Evolutionary conservation across 169 alveolate genomes (phyloP).

Genomic region (Perkinsus olseni): DNA sequence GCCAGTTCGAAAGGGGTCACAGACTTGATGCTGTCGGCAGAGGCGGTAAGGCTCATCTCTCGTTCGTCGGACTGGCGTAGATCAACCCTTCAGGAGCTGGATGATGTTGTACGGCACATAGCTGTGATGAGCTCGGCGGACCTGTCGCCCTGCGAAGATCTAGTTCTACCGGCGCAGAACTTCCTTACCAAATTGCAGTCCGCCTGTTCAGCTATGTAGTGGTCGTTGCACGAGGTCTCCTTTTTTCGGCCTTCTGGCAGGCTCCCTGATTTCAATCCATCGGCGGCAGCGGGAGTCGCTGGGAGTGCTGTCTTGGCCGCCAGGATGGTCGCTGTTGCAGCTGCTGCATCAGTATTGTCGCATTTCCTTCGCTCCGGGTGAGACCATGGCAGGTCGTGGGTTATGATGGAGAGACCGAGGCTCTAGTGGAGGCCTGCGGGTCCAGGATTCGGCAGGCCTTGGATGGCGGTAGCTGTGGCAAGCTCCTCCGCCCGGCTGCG

Average conservation of each 20-base stretch:
- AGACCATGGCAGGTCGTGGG: background rate
- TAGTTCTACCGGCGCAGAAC: background rate
- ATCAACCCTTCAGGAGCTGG: background rate
- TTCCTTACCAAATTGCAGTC: background rate
- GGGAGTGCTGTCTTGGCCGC: background rate
- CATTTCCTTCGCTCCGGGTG: background rate
- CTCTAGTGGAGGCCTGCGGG: background rate
- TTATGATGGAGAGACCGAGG: background rate
- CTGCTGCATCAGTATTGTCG: background rate
- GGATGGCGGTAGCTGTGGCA: background rate
- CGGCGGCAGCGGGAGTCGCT: background rate
- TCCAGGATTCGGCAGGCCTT: background rate
- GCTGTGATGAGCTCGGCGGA: background rate
- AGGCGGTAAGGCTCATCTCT: background rate
- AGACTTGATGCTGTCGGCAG: background rate
- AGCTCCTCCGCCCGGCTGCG: background rate
- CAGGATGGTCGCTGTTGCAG: background rate
- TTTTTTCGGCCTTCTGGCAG: background rate
- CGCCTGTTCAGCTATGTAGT: background rate
- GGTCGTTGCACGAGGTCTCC: background rate
- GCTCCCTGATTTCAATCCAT: background rate
- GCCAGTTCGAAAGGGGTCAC: background rate
- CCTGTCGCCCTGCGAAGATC: background rate
- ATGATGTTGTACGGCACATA: background rate
- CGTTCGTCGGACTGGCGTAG: background rate